Percentiles rank a stretch among this genome's conserved stretches.
These are phyloP conservation scores for Coemansia sp. DNA, from an alignment of 192 early-diverging fungal species.

Conservation along the genomic window DNA sequence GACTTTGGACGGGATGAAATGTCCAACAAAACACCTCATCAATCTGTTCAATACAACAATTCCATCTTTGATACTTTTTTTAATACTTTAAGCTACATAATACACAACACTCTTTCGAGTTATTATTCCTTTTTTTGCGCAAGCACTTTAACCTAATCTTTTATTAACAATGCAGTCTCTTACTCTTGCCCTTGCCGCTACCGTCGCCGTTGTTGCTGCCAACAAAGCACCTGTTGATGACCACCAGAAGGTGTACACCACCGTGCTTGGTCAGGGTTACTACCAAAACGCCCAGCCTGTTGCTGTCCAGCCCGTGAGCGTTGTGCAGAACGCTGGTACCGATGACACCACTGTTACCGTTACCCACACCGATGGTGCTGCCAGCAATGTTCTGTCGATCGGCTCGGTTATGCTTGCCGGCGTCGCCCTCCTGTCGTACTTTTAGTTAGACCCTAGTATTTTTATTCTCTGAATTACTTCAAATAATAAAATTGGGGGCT, in stretches of 20 bases:
- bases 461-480: background rate
- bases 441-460: background rate
- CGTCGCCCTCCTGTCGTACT: slow-evolving; percentile 12
- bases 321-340: slow-evolving; percentile 41
- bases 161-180: slow-evolving; percentile 14
- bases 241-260: slow-evolving; percentile 44
- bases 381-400: slow-evolving; percentile 25
- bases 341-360: slow-evolving; percentile 42
- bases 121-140: background rate
- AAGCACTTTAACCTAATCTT: background rate
- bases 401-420: slow-evolving; percentile 14
- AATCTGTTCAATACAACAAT: background rate
- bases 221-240: slow-evolving; percentile 16
- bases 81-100: background rate
- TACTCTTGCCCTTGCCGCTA: slow-evolving; percentile 12
- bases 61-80: background rate
- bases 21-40: background rate
- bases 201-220: slow-evolving; percentile 15
- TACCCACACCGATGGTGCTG: slow-evolving; percentile 39
- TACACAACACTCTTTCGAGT: background rate
- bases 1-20: background rate
- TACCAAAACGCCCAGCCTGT: slow-evolving; percentile 16
- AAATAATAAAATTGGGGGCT: background rate
- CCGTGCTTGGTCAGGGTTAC: slow-evolving; percentile 17
- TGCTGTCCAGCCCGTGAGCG: slow-evolving; percentile 24